Conservation (phyloP, 768 basidiomycete genomes). For the Lentinula lateritia region DNA sequence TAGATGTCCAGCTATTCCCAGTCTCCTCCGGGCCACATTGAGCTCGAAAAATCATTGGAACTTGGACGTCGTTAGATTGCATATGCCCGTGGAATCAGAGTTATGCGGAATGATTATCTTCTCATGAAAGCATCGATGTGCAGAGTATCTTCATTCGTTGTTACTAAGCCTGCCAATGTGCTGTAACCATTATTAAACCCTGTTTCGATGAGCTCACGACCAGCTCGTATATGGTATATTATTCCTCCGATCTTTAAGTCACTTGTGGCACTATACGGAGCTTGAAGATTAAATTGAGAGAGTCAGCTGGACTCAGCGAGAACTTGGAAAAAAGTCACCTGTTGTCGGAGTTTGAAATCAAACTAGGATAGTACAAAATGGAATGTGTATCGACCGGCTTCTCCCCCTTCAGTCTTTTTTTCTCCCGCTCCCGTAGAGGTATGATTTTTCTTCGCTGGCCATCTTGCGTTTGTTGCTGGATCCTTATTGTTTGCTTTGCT, state of each 20-base stretch:
- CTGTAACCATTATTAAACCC: not conserved
- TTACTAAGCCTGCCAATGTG: not conserved
- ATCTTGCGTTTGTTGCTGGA: conserved; percentile 5
- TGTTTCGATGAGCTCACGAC: not conserved
- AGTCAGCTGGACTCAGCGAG: conserved; percentile 1
- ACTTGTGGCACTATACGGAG: not conserved
- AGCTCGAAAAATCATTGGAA: too few relatives aligned
- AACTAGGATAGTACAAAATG: conserved; percentile 13
- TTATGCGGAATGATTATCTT: too few relatives aligned
- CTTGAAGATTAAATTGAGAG: not conserved
- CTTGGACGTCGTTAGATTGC: too few relatives aligned
- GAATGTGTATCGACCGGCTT: conserved; percentile 4
- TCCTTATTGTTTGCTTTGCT: not conserved
- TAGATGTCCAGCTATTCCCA: too few relatives aligned
- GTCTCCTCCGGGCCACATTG: too few relatives aligned
- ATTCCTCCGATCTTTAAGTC: not conserved
- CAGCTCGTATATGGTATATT: not conserved
- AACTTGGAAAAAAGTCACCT: not conserved
- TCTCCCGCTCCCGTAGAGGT: conserved; percentile 29
- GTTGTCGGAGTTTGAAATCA: not conserved
- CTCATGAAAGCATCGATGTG: too few relatives aligned
- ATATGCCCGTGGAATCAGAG: too few relatives aligned
- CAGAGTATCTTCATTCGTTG: not conserved
- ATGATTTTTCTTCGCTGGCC: conserved; percentile 7
- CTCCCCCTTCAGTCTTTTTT: conserved; percentile 26